Conservation (phyloP, 352 stramenopile genomes). For the Phytophthora colocasiae region DNA sequence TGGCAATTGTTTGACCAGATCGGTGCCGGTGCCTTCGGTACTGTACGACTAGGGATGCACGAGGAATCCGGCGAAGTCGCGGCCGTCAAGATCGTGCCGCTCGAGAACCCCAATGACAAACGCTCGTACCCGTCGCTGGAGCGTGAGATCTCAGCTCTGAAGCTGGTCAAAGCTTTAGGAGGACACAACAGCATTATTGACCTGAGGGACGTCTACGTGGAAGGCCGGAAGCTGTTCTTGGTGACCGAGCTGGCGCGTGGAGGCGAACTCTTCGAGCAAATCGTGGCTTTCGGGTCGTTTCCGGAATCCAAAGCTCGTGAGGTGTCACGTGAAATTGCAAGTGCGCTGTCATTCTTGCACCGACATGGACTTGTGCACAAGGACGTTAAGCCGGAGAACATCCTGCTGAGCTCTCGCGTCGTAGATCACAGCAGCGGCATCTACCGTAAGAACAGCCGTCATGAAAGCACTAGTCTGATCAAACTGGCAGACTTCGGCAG, state of each 20-base stretch:
- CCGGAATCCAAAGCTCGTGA: constrained; percentile 53
- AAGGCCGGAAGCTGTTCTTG: constrained; percentile 80
- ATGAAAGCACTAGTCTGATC: constrained; percentile 45
- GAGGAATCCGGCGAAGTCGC: constrained; percentile 73
- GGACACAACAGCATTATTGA: constrained; percentile 89
- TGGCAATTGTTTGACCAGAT: constrained; percentile 82
- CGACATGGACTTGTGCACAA: constrained; percentile 78
- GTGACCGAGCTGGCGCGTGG: constrained; percentile 89
- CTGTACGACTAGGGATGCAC: constrained; percentile 74
- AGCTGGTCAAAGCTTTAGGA: constrained; percentile 75
- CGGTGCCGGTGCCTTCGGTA: constrained; percentile 72
- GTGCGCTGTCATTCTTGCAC: constrained; percentile 78
- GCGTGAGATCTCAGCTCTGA: constrained; percentile 74
- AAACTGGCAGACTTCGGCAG: constrained; percentile 87
- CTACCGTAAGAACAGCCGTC: constrained; percentile 17
- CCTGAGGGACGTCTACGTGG: constrained; percentile 84
- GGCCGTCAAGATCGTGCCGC: constrained; percentile 75
- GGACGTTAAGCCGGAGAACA: constrained; percentile 88
- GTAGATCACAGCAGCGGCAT: constrained; percentile 31
- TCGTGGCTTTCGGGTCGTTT: constrained; percentile 77
- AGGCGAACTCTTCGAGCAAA: constrained; percentile 92
- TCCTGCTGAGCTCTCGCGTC: constrained; percentile 54
- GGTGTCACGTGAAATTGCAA: constrained; percentile 62
- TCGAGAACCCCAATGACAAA: constrained; percentile 35
- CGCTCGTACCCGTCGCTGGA: constrained; percentile 64